Percentiles rank a stretch among this genome's conserved stretches.
These are phyloP conservation scores for Phlegmacium glaucopus DNA, from an alignment of 768 basidiomycete species.

Conservation along the genomic window DNA sequence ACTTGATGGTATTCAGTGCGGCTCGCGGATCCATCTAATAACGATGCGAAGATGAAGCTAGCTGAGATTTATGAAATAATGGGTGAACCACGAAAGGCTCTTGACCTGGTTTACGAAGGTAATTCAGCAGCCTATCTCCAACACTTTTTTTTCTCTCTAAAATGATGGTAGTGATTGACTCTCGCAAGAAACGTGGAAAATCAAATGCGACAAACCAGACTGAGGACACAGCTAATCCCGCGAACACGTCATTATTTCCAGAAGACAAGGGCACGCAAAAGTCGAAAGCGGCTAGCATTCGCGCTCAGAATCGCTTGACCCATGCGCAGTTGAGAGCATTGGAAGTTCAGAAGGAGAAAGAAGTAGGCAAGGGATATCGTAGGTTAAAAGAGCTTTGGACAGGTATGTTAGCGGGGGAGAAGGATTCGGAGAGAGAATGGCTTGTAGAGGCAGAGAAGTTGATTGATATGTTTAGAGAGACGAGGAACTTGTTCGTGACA, in stretches of 20 bases:
- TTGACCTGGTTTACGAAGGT: constrained; percentile 86
- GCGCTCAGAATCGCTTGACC: constrained; percentile 45
- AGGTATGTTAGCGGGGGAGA: constrained; percentile 40
- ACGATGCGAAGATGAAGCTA: constrained; percentile 85
- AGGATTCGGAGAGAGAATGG: constrained; percentile 67
- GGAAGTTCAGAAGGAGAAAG: constrained; percentile 64
- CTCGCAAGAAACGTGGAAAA: constrained; percentile 48
- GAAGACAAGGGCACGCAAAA: constrained; percentile 44
- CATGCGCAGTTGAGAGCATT: constrained; percentile 57
- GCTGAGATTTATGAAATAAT: constrained; percentile 88
- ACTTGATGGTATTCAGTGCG: constrained; percentile 47
- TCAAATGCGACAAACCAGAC: constrained; percentile 5
- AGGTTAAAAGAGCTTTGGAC: constrained; percentile 64
- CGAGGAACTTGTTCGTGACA: constrained; percentile 76
- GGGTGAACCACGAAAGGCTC: constrained; percentile 75
- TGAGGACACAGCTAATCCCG: constrained; percentile 12
- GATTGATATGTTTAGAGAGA: constrained; percentile 87
- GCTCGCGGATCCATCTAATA: constrained; percentile 66
- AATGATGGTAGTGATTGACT: constrained; percentile 48
- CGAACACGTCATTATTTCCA: constrained; percentile 56
- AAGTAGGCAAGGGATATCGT: constrained; percentile 55
- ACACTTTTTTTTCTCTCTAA: neutral
- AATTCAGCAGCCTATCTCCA: constrained; percentile 4
- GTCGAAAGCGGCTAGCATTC: constrained; percentile 30
- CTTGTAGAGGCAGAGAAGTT: constrained; percentile 80